A percentile compares a stretch with the other conserved stretches of the same genome.
Conservation (phyloP, 257 asterid species). For the Plantago major region DNA sequence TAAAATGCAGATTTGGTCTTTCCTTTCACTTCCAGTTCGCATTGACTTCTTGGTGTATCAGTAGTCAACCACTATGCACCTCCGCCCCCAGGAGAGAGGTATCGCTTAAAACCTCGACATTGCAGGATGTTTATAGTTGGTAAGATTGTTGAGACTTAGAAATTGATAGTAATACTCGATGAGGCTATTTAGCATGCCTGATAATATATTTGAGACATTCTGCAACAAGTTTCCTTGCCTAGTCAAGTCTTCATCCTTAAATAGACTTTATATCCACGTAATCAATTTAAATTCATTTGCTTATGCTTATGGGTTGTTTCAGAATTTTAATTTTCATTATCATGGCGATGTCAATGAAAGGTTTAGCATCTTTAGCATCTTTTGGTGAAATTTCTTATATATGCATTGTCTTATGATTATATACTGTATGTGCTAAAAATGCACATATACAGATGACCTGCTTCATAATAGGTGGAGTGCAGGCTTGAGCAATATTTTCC, state of each 20-base stretch:
- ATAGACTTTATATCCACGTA: constrained; percentile 27
- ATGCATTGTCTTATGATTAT: too few species aligned
- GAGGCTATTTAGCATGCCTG: constrained; percentile 70
- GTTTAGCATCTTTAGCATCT: too few species aligned
- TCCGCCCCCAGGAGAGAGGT: constrained; percentile 93
- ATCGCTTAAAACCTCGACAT: constrained; percentile 87
- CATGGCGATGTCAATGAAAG: not conserved
- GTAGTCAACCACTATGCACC: constrained; percentile 80
- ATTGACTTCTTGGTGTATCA: constrained; percentile 96
- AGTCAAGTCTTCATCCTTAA: constrained; percentile 41
- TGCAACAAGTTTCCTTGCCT: constrained; percentile 40
- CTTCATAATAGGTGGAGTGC: too few species aligned
- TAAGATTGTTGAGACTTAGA: constrained; percentile 98
- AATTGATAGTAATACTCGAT: constrained; percentile 58
- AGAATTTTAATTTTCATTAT: constrained; percentile 21
- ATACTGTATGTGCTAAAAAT: too few species aligned
- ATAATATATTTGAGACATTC: constrained; percentile 46
- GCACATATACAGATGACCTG: too few species aligned
- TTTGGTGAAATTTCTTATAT: too few species aligned
- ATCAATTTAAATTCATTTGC: constrained; percentile 9
- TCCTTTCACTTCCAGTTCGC: constrained; percentile 87
- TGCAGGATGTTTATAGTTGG: constrained; percentile 96
- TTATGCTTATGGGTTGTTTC: constrained; percentile 15
- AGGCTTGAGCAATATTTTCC: too few species aligned
- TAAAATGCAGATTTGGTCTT: constrained; percentile 98